Evolutionary conservation across 2,329 filamentous ascomycete genomes (phyloP).

Genomic region (Reticulascus tulasneorum): DNA sequence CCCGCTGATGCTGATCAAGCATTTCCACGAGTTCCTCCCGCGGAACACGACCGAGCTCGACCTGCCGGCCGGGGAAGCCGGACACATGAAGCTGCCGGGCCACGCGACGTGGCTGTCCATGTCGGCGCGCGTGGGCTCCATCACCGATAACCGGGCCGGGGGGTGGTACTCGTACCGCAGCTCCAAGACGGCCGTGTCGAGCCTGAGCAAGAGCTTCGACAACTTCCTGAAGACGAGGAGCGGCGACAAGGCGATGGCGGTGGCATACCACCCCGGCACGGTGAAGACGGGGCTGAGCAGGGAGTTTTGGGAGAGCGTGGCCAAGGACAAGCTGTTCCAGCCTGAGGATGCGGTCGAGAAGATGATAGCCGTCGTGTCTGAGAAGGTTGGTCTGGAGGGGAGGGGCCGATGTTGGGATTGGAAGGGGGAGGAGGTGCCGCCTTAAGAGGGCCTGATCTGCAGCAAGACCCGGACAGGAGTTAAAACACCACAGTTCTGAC

Average conservation of each 20-base stretch:
- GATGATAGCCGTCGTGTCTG: constrained; percentile 55
- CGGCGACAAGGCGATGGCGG: constrained; percentile 59
- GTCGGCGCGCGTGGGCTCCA: constrained; percentile 74
- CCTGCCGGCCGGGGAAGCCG: constrained; percentile 3
- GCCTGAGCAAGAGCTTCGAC: constrained; percentile 68
- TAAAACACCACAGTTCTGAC: too few species aligned
- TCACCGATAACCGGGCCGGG: constrained; percentile 66
- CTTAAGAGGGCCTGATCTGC: too few species aligned
- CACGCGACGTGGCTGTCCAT: constrained; percentile 68
- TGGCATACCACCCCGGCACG: constrained; percentile 76
- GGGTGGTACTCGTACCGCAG: constrained; percentile 82
- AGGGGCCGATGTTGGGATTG: constrained; percentile 68
- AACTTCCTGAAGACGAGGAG: constrained; percentile 55
- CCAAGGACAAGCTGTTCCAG: constrained; percentile 59
- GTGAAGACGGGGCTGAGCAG: constrained; percentile 70
- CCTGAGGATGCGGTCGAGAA: constrained; percentile 62
- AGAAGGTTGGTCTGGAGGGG: constrained; percentile 42
- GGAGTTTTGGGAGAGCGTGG: constrained; percentile 66
- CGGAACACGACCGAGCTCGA: constrained; percentile 42
- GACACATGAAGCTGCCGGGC: constrained; percentile 32
- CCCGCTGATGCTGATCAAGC: constrained; percentile 72
- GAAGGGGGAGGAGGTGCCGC: constrained; percentile 59
- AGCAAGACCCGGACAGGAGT: too few species aligned
- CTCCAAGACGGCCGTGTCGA: constrained; percentile 71
- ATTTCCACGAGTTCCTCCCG: constrained; percentile 68